A percentile compares a stretch with the other conserved stretches of the same genome.
Conservation (phyloP, 352 stramenopile species). For the Phytophthora capsici region DNA sequence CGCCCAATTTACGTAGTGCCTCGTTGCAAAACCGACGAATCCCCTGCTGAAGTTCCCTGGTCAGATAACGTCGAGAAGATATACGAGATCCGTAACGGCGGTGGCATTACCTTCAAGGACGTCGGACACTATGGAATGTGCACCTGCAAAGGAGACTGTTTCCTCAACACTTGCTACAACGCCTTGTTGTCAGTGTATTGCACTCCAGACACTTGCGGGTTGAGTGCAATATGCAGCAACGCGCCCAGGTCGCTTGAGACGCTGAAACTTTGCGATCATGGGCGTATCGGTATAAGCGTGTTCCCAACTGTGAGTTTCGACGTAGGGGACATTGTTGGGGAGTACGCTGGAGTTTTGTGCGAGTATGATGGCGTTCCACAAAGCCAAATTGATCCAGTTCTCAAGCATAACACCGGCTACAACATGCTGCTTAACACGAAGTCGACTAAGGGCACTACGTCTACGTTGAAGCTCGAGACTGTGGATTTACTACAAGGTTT, state of each 20-base stretch:
- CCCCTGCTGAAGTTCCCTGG: no score
- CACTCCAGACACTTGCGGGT: not conserved
- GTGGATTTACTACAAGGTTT: no score
- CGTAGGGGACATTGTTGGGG: not conserved
- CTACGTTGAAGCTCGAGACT: not conserved
- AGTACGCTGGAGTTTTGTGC: not conserved
- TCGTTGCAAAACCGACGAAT: no score
- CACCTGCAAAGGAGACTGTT: not conserved
- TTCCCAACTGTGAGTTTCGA: not conserved
- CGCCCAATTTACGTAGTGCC: no score
- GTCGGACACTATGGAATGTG: no score
- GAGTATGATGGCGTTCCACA: not conserved
- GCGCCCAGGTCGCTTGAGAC: not conserved
- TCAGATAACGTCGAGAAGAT: no score
- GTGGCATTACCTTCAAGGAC: no score
- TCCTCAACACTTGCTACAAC: not conserved
- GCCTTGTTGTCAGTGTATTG: not conserved
- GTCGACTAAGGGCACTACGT: not conserved
- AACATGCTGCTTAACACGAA: not conserved
- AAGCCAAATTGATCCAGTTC: not conserved
- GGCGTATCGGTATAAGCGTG: not conserved
- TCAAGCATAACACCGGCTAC: not conserved
- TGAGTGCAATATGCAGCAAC: not conserved
- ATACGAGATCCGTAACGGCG: no score
- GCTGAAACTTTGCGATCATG: not conserved